These are phyloP conservation scores for Cryptococcus maquisensis DNA, from an alignment of 1,284 basidiomycete genomes.

Conservation along the genomic window DNA sequence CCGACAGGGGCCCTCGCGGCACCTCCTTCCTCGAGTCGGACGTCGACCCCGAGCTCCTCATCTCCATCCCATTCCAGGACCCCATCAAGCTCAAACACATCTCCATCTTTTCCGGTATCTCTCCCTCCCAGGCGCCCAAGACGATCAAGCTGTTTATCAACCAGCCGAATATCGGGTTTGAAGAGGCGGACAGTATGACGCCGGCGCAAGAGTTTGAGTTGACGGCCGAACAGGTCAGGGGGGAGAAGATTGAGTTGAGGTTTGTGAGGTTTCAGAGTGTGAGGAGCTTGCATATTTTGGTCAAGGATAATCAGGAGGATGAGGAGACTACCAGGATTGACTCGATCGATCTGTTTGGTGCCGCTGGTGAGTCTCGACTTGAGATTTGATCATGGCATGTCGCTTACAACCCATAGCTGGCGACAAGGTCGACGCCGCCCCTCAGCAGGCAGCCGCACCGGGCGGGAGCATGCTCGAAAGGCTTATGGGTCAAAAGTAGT, in stretches of 20 bases:
- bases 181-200: constrained; percentile 45
- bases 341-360: constrained; percentile 67
- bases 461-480: constrained; percentile 11
- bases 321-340: constrained; percentile 74
- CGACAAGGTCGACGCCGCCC: background rate
- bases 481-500: background rate
- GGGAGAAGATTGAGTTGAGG: constrained; percentile 60
- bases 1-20: constrained; percentile 51
- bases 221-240: constrained; percentile 49
- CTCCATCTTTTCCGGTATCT: constrained; percentile 56
- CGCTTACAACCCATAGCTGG: background rate
- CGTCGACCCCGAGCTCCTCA: constrained; percentile 48
- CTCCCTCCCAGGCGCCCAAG: constrained; percentile 59
- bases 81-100: constrained; percentile 69
- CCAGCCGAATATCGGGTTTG: constrained; percentile 62
- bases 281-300: constrained; percentile 68
- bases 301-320: constrained; percentile 68
- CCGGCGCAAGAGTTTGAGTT: constrained; percentile 50
- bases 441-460: background rate
- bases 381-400: no score
- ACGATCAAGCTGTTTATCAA: constrained; percentile 63
- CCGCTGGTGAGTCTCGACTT: constrained; percentile 14
- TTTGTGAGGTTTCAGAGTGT: constrained; percentile 77
- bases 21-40: constrained; percentile 69
- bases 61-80: constrained; percentile 48